phyloP scores from a whole-genome alignment of 2,329 filamentous ascomycete species.

The Aspergillus piperis region DNA sequence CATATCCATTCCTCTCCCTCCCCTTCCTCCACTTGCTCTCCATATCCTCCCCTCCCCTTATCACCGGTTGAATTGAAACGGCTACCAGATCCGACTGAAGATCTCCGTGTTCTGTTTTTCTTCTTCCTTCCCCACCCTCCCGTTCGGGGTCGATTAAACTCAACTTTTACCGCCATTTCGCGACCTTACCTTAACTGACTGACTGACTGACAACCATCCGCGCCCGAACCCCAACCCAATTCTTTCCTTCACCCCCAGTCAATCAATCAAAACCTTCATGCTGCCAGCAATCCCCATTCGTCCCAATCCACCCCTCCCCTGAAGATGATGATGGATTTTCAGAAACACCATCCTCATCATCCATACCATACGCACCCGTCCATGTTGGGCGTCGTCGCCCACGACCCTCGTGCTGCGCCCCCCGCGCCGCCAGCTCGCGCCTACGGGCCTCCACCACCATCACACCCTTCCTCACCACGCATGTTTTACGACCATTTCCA shows the following conservation, averaged over 20 bases:
- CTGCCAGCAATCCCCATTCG: not conserved
- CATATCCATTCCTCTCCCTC: not conserved
- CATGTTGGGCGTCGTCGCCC: constrained; percentile 31
- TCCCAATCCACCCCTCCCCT: not conserved
- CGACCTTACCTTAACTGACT: not conserved
- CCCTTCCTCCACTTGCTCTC: not conserved
- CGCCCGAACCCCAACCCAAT: constrained; percentile 7
- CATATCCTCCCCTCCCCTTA: not conserved
- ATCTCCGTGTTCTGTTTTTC: not conserved
- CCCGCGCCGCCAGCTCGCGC: constrained; percentile 13
- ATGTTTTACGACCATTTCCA: constrained; percentile 11
- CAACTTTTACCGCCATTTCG: constrained; percentile 22
- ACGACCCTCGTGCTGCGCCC: constrained; percentile 32
- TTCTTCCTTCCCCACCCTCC: not conserved
- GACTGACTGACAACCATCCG: not conserved
- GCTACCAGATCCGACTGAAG: not conserved
- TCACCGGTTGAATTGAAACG: not conserved
- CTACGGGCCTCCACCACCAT: constrained; percentile 8
- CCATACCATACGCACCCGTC: constrained; percentile 36
- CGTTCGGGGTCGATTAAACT: not conserved
- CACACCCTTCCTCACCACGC: constrained; percentile 8
- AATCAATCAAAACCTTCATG: not conserved
- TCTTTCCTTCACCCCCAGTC: not conserved
- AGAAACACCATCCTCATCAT: constrained; percentile 22
- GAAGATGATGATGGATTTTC: constrained; percentile 30